Percentiles rank a stretch among this genome's conserved stretches.
Evolutionary conservation across 768 basidiomycete species (phyloP).

Genomic region (Rubroboletus satanas): DNA sequence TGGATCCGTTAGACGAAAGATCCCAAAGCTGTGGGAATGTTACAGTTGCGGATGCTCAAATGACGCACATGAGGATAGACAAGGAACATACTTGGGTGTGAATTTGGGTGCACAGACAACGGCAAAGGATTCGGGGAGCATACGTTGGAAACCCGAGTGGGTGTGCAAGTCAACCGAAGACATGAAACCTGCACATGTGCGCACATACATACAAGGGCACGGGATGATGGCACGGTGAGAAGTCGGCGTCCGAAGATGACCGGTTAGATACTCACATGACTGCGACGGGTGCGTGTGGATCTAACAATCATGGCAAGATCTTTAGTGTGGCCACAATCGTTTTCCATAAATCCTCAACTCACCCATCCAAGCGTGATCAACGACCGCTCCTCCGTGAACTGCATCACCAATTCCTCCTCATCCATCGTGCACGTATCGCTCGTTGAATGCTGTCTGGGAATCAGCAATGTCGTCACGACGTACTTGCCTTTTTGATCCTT

Average conservation of each 20-base stretch:
- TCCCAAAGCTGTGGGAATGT: conserved; percentile 54
- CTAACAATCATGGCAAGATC: conserved; percentile 34
- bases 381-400: conserved; percentile 76
- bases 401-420: conserved; percentile 81
- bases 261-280: conserved; percentile 51
- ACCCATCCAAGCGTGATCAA: conserved; percentile 93
- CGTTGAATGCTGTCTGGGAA: conserved; percentile 86
- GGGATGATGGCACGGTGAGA: background rate
- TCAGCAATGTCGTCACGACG: conserved; percentile 74
- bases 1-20: conserved; percentile 87
- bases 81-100: conserved; percentile 58
- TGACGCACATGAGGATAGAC: background rate
- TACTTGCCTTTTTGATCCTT: conserved; percentile 55
- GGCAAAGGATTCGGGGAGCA: conserved; percentile 90
- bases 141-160: conserved; percentile 82
- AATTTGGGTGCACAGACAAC: conserved; percentile 86
- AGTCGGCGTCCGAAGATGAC: background rate
- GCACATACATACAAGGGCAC: background rate
- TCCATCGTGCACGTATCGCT: conserved; percentile 93
- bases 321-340: background rate
- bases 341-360: conserved; percentile 22
- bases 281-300: conserved; percentile 93
- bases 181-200: conserved; percentile 72
- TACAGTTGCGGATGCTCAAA: background rate
- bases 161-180: conserved; percentile 92